Percentiles rank a stretch among this genome's conserved stretches.
phyloP scores from a whole-genome alignment of 164 flowering plant genomes.

The Tetracentron sinense region DNA sequence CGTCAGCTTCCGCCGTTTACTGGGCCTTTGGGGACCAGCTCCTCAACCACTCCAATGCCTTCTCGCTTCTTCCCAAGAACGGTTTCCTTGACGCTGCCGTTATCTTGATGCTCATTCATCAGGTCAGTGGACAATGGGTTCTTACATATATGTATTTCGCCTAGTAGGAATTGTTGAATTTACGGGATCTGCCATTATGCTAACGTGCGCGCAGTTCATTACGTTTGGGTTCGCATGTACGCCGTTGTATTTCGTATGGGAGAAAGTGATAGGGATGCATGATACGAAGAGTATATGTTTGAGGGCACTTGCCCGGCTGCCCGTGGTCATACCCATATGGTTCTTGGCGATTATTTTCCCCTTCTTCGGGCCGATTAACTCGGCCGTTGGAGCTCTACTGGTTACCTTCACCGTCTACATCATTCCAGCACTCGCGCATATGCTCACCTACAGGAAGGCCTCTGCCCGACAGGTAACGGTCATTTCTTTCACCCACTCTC shows the following conservation, averaged over 20 bases:
- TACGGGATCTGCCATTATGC: no score
- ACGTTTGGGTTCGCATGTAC: constrained; percentile 96
- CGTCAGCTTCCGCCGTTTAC: constrained; percentile 80
- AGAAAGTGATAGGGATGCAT: constrained; percentile 89
- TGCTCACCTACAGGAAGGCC: constrained; percentile 79
- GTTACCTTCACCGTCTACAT: constrained; percentile 94
- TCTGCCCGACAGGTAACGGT: constrained; percentile 75
- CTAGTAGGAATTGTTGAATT: no score
- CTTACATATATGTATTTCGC: no score
- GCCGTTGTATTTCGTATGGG: no score
- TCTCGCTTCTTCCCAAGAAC: constrained; percentile 75
- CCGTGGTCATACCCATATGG: no score
- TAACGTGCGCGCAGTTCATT: constrained; percentile 62
- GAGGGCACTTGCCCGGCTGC: constrained; percentile 80
- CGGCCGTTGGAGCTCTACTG: constrained; percentile 90
- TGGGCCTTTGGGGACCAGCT: constrained; percentile 93
- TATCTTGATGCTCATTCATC: constrained; percentile 91
- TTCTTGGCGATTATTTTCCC: constrained; percentile 94
- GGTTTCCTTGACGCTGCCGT: constrained; percentile 86
- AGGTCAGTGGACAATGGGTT: no score
- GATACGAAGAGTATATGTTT: constrained; percentile 81
- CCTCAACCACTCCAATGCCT: constrained; percentile 83
- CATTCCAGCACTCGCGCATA: constrained; percentile 79
- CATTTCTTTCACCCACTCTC: not conserved
- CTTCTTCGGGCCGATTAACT: constrained; percentile 89